phyloP scores from a whole-genome alignment of 106 monocot species.

The Platanthera zijinensis region DNA sequence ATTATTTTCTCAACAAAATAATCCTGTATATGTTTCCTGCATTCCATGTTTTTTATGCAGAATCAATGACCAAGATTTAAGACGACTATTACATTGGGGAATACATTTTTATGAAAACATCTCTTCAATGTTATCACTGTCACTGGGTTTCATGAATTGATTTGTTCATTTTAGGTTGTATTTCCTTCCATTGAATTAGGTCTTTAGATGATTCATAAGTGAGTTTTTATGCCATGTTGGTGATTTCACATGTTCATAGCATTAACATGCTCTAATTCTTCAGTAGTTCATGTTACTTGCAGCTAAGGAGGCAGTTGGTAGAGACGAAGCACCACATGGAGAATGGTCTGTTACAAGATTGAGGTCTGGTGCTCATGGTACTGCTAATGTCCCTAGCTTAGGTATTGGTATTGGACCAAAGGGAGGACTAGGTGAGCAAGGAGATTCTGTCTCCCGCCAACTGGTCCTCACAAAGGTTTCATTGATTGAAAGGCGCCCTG shows the following conservation, averaged over 20 bases:
- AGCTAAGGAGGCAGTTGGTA: conserved; percentile 97
- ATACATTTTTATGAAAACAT: neutral
- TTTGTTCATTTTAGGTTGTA: neutral
- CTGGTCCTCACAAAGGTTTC: conserved; percentile 89
- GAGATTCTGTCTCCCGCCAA: conserved; percentile 84
- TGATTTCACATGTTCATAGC: neutral
- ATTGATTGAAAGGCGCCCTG: conserved; percentile 88
- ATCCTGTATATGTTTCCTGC: neutral
- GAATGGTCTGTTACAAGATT: conserved; percentile 89
- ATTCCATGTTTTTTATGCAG: neutral
- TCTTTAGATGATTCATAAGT: neutral
- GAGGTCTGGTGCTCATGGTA: conserved; percentile 91
- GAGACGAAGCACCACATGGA: conserved; percentile 83
- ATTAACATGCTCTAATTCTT: conserved; percentile 26
- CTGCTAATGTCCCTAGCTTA: conserved; percentile 49
- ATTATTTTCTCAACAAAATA: neutral
- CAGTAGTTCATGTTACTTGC: conserved; percentile 34
- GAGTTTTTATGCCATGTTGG: neutral
- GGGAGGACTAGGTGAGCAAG: conserved; percentile 89
- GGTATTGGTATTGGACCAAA: conserved; percentile 86
- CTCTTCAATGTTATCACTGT: neutral
- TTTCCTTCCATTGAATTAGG: neutral
- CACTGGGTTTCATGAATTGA: neutral
- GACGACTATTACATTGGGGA: neutral
- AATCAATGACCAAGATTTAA: neutral